phyloP scores from a whole-genome alignment of 202 grass and related monocot species.

The Eragrostis tef region DNA sequence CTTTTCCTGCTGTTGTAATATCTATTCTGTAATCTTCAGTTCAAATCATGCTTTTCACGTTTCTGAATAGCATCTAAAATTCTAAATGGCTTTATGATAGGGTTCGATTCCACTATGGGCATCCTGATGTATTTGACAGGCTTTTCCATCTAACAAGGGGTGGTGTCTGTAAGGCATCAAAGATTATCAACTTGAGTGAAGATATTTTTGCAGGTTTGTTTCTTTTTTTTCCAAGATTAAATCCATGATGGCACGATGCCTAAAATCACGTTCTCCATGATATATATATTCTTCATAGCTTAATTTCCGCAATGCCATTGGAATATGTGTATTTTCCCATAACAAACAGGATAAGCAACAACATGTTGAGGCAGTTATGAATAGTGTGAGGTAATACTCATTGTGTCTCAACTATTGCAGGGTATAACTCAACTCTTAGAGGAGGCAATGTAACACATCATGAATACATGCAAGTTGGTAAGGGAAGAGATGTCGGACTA shows the following conservation, averaged over 20 bases:
- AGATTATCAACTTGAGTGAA: constrained; percentile 66
- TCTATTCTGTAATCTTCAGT: too few species aligned
- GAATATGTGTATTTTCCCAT: not conserved
- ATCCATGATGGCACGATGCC: constrained; percentile 14
- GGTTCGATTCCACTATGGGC: not conserved
- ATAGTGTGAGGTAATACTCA: not conserved
- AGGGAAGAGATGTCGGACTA: constrained; percentile 91
- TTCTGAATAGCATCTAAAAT: too few species aligned
- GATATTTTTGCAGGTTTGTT: constrained; percentile 84
- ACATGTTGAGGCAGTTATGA: constrained; percentile 18
- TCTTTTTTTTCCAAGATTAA: not conserved
- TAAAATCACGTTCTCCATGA: constrained; percentile 21
- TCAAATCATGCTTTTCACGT: too few species aligned
- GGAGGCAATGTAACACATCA: constrained; percentile 91
- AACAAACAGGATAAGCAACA: not conserved
- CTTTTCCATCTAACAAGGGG: too few species aligned
- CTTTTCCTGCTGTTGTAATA: too few species aligned
- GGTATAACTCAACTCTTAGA: constrained; percentile 91
- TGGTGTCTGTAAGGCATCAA: too few species aligned
- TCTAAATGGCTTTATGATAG: too few species aligned
- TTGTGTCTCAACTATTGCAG: constrained; percentile 48
- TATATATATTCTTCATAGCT: constrained; percentile 22
- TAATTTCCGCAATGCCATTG: constrained; percentile 19
- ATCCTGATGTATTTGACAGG: too few species aligned
- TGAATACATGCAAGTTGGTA: constrained; percentile 95